Conservation (phyloP, 2,329 filamentous ascomycete genomes). For the Trichophyton mentagrophytes region DNA sequence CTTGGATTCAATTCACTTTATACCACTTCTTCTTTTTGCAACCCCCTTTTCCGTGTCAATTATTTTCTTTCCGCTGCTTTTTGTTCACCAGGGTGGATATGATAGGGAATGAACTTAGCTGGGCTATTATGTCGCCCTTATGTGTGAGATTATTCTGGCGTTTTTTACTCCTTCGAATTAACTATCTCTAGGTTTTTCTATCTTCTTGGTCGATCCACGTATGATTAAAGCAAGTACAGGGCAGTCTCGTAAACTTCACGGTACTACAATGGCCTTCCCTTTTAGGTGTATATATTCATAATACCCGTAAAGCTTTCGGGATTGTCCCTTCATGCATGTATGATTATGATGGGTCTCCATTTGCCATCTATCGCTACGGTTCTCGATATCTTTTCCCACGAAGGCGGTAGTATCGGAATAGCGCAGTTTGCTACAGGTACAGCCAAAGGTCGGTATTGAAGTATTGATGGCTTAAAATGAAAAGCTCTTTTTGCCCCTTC, state of each 20-base stretch:
- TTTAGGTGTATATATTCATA: too few relatives aligned
- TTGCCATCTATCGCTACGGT: not conserved
- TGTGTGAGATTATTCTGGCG: not conserved
- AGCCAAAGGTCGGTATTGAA: not conserved
- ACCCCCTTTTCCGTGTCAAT: not conserved
- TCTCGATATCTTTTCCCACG: not conserved
- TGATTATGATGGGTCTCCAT: too few relatives aligned
- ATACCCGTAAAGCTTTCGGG: too few relatives aligned
- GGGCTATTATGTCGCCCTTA: not conserved
- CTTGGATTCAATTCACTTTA: not conserved
- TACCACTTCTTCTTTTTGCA: not conserved
- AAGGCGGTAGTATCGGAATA: not conserved
- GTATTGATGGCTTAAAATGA: not conserved
- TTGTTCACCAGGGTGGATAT: not conserved
- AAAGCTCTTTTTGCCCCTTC: not conserved
- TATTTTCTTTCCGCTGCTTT: not conserved
- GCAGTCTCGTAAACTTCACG: too few relatives aligned
- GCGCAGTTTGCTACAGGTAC: not conserved
- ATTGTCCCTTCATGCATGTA: too few relatives aligned
- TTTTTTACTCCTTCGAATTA: not conserved
- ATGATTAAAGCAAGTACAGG: not conserved
- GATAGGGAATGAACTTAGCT: not conserved
- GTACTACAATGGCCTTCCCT: too few relatives aligned
- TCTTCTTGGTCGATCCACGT: not conserved
- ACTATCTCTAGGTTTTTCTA: not conserved